phyloP scores from a whole-genome alignment of 1,284 basidiomycete species.

The Baeospora myosura region DNA sequence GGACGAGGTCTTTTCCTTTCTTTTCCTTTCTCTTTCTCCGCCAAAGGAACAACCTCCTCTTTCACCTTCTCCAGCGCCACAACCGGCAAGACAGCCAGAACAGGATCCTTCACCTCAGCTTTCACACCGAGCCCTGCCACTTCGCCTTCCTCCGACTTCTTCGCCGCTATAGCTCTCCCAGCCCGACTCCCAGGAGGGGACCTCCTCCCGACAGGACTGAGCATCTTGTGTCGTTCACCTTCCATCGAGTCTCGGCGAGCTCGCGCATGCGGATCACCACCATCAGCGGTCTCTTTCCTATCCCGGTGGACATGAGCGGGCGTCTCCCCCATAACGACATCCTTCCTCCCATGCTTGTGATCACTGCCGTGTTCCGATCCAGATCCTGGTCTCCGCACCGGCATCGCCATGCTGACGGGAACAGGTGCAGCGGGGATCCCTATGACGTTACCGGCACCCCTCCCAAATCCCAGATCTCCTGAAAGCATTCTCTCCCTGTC shows the following conservation, averaged over 20 bases:
- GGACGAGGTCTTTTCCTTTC: slow-evolving; percentile 2
- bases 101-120: slow-evolving; percentile 11
- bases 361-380: too few relatives aligned
- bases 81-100: neutral
- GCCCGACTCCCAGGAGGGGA: slow-evolving; percentile 38
- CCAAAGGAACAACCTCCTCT: neutral
- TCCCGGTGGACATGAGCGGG: too few relatives aligned
- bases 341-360: too few relatives aligned
- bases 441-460: too few relatives aligned
- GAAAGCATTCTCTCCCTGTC: slow-evolving; percentile 11
- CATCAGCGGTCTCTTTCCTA: too few relatives aligned
- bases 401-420: too few relatives aligned
- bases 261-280: slow-evolving; percentile 13
- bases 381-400: too few relatives aligned
- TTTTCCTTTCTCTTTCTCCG: neutral
- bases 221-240: slow-evolving; percentile 17
- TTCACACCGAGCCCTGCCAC: slow-evolving; percentile 9
- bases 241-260: slow-evolving; percentile 11
- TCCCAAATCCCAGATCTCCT: slow-evolving; percentile 4
- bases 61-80: neutral
- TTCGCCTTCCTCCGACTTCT: slow-evolving; percentile 23
- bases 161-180: slow-evolving; percentile 35
- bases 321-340: too few relatives aligned
- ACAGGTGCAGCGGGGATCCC: too few relatives aligned
- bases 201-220: slow-evolving; percentile 27